phyloP scores from a whole-genome alignment of 2,329 filamentous ascomycete genomes.

The Exophiala viscosa region DNA sequence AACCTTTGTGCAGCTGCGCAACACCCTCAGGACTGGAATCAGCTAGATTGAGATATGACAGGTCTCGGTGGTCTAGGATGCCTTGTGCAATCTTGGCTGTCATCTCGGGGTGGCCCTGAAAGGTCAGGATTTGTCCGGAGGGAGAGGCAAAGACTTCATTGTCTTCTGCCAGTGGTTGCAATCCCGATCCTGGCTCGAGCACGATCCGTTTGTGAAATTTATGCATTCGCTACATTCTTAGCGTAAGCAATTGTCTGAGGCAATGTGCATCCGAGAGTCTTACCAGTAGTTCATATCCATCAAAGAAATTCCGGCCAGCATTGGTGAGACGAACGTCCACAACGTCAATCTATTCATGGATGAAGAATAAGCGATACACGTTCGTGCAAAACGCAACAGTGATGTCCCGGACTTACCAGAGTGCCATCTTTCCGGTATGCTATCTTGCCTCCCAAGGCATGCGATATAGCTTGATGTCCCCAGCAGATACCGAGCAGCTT shows the following conservation, averaged over 20 bases:
- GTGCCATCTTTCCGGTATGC: conserved; percentile 1
- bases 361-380: background rate
- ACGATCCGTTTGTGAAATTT: conserved; percentile 44
- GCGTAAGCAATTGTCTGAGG: background rate
- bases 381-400: background rate
- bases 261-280: background rate
- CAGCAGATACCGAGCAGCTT: conserved; percentile 43
- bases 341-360: conserved; percentile 1
- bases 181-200: conserved; percentile 33
- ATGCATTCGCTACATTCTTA: conserved; percentile 33
- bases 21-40: conserved; percentile 4
- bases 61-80: background rate
- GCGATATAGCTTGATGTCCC: conserved; percentile 45
- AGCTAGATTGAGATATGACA: background rate
- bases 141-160: conserved; percentile 41
- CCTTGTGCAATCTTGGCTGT: conserved; percentile 16
- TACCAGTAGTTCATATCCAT: conserved; percentile 18
- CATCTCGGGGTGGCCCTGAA: conserved; percentile 48
- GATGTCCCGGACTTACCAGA: background rate
- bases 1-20: background rate
- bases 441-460: conserved; percentile 25
- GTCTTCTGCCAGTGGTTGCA: conserved; percentile 36
- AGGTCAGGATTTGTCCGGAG: conserved; percentile 40
- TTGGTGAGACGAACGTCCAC: conserved; percentile 35
- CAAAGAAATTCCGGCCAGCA: conserved; percentile 39